Conservation (phyloP, 176 grass and related monocot genomes). For the Zea mays region Zm-B73-REFERENCE-NAM-5.0 NC_050104.1:129095001-129095500, state of each 20-base stretch:
- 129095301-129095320: neutral
- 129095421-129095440: neutral
- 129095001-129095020: neutral
- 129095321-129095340: neutral
- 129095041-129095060: neutral
- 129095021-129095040: neutral
- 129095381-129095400: neutral
- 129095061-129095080: neutral
- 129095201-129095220: neutral
- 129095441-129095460: neutral
- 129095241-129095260: slow-evolving; percentile 1
- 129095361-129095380: neutral
- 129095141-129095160: neutral
- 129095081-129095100: neutral
- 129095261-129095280: neutral
- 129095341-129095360: neutral
- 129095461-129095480: neutral
- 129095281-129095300: neutral
- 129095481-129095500: neutral
- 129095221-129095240: neutral
- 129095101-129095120: neutral
- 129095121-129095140: neutral
- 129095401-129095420: neutral
- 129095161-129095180: neutral
- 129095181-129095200: neutral